Base-by-base conservation (phyloP, 2,329 filamentous ascomycete species). In the Apiospora malaysiana region DNA sequence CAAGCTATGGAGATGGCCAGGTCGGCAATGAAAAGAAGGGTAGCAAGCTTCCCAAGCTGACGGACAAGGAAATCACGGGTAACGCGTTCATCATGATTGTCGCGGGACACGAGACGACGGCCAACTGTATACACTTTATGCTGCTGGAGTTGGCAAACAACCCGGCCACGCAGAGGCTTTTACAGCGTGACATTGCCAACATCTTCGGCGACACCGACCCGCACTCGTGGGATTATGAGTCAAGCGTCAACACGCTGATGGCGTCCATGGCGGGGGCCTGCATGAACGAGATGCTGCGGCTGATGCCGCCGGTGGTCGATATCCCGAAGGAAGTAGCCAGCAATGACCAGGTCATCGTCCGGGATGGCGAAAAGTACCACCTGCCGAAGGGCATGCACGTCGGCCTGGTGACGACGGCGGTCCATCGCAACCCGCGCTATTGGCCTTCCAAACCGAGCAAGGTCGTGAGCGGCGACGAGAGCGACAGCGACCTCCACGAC, bases 81-180 rank as follows among this genome's bases (percentile, higher is more conserved):
- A 94, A 94, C 77, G 89, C 92, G 25, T 92, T 91, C 73, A 84
- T 91, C 75, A 89, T 90, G 81, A 85, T 89, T 72, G 84, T 95
- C 1, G 93, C 93, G 0, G 93, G 93, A 16, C 93, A 96, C 80
- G 93, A 96, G 80, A 95, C 93, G 1, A 92, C 92, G 1, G 93
- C 93, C 66, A 94, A 93, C 79, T 87, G 89, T 4, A 84, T 94
- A 49, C 91, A 95, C 81, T 94, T 93, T 78, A 86, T 90, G 2
- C 81, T 94, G 4, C 78, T 94, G 46, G 86, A 90, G 75, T 86
- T 95, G 7, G 93, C 93, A 18, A 87, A 89, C 75, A 87, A 91
- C 75, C 89, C 89, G 7, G 80, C 83, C 1, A 87, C 87, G 0
- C 93, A 96, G 77, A 86, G 88, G 32, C 84, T 84, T 8, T 81